Conservation (phyloP, 2,329 filamentous ascomycete genomes). For the Sodiomyces alkalinus region DNA sequence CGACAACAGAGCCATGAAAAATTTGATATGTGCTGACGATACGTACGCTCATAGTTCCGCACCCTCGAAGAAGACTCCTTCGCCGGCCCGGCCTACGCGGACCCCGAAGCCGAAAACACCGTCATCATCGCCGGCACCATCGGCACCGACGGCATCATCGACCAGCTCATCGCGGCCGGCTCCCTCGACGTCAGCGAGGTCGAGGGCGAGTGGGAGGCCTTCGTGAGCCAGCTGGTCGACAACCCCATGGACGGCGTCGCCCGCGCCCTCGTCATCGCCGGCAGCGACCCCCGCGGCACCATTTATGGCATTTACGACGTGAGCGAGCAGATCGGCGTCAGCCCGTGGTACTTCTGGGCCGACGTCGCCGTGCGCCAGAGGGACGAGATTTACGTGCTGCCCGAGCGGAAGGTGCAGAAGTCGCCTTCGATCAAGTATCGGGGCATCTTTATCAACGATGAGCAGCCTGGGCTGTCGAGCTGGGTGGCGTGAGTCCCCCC, state of each 20-base stretch:
- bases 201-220: constrained; percentile 55
- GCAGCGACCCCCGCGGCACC: constrained; percentile 47
- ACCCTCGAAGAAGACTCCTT: constrained; percentile 25
- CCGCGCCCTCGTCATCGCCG: constrained; percentile 50
- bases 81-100: constrained; percentile 26
- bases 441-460: constrained; percentile 57
- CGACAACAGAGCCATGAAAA: neutral
- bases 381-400: constrained; percentile 37
- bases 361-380: constrained; percentile 40
- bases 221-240: constrained; percentile 41
- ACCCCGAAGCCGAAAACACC: constrained; percentile 26
- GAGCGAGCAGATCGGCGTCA: constrained; percentile 59
- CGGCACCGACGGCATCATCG: constrained; percentile 46
- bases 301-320: constrained; percentile 59
- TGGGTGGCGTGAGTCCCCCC: constrained; percentile 32
- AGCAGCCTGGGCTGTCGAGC: constrained; percentile 50
- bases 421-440: constrained; percentile 51
- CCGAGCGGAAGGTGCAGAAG: constrained; percentile 37
- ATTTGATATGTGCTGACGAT: neutral
- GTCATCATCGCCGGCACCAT: constrained; percentile 56
- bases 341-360: constrained; percentile 55
- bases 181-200: constrained; percentile 43
- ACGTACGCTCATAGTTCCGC: constrained; percentile 20
- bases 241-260: constrained; percentile 39
- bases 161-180: constrained; percentile 35